A percentile compares a stretch with the other conserved stretches of the same genome.
These are phyloP conservation scores for Colletotrichum gigasporum DNA, from an alignment of 2,329 filamentous ascomycete species.

Conservation along the genomic window DNA sequence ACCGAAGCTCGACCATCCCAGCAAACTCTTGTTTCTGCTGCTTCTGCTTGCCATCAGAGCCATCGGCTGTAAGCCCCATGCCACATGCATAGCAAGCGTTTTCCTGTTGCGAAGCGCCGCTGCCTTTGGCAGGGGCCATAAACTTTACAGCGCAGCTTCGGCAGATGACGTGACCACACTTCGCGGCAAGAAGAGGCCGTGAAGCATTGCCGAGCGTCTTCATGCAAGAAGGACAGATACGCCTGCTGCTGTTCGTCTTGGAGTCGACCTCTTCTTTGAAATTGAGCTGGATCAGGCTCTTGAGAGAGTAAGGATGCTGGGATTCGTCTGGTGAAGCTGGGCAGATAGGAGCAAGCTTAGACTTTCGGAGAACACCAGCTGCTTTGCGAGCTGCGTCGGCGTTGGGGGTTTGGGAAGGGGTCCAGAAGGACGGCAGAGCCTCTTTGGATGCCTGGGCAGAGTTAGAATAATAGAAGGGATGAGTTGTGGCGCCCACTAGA, in stretches of 20 bases:
- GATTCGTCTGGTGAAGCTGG: slow-evolving; percentile 75
- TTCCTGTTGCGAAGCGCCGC: slow-evolving; percentile 48
- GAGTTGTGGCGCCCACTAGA: neutral
- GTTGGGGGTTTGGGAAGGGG: slow-evolving; percentile 81
- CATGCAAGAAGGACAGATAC: slow-evolving; percentile 83
- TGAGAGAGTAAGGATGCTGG: slow-evolving; percentile 80
- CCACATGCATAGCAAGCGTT: slow-evolving; percentile 90
- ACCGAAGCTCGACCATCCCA: slow-evolving; percentile 81
- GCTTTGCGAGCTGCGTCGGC: slow-evolving; percentile 40
- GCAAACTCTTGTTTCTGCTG: slow-evolving; percentile 65
- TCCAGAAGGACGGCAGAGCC: slow-evolving; percentile 88
- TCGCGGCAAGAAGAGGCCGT: slow-evolving; percentile 83
- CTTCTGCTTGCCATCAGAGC: slow-evolving; percentile 51
- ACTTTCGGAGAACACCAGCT: slow-evolving; percentile 55
- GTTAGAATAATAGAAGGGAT: slow-evolving; percentile 1
- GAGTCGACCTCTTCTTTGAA: slow-evolving; percentile 76
- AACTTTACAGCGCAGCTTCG: slow-evolving; percentile 86
- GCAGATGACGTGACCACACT: slow-evolving; percentile 93
- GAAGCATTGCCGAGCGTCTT: slow-evolving; percentile 85
- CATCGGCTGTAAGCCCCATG: slow-evolving; percentile 70
- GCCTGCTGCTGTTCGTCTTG: slow-evolving; percentile 52
- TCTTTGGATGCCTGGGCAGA: slow-evolving; percentile 22
- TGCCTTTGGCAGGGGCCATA: slow-evolving; percentile 66
- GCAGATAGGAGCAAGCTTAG: slow-evolving; percentile 77
- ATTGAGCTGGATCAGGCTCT: slow-evolving; percentile 77